Percentiles rank a stretch among this genome's conserved stretches.
These are phyloP conservation scores for Pharnaceum exiguum DNA, from an alignment of 148 eudicot species.

Conservation along the genomic window DNA sequence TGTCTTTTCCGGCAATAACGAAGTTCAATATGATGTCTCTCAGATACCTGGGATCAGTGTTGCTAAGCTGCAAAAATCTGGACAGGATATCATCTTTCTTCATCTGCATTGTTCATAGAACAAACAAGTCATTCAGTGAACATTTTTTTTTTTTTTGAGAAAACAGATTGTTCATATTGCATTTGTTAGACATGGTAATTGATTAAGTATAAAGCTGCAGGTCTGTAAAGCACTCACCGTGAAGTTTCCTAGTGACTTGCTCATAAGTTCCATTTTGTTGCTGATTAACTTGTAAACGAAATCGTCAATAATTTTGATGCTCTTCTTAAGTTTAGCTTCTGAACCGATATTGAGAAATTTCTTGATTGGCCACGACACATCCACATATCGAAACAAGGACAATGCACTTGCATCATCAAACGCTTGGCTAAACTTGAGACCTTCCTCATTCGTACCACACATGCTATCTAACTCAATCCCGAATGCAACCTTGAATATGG, in stretches of 20 bases:
- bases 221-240: constrained; percentile 27
- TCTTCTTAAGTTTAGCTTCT: constrained; percentile 46
- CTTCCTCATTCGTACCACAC: constrained; percentile 61
- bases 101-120: constrained; percentile 21
- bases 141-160: background rate
- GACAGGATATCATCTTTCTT: constrained; percentile 68
- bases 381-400: constrained; percentile 49
- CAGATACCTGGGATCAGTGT: constrained; percentile 53
- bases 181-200: too few relatives aligned
- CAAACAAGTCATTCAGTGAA: background rate
- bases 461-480: constrained; percentile 66
- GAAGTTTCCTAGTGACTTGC: constrained; percentile 7
- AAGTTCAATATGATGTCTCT: constrained; percentile 71
- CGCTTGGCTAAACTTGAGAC: constrained; percentile 42
- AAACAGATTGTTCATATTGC: background rate
- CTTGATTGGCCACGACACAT: constrained; percentile 58
- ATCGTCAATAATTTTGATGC: constrained; percentile 26
- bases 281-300: constrained; percentile 55
- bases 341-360: constrained; percentile 50
- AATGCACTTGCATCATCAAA: constrained; percentile 63
- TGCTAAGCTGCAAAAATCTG: constrained; percentile 41
- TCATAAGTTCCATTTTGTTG: constrained; percentile 33
- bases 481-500: constrained; percentile 62
- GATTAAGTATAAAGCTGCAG: too few relatives aligned
- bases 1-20: constrained; percentile 84